A percentile compares a stretch with the other conserved stretches of the same genome.
Evolutionary conservation across 345 rosid genomes (phyloP).

Genomic region (Hibiscus syriacus): DNA sequence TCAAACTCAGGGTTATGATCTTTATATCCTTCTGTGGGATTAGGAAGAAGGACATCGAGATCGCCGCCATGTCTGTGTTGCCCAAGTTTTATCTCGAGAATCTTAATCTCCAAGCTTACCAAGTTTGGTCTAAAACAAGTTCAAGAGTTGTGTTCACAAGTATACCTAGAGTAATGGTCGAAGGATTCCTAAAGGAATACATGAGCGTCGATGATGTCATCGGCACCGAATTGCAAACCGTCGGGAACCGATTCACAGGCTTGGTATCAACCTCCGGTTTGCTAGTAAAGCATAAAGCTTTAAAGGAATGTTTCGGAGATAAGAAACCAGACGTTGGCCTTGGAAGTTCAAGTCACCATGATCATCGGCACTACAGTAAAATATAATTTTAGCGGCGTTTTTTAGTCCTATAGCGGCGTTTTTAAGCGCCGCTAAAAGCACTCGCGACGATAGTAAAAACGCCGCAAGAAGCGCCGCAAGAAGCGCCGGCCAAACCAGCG

Average conservation of each 20-base stretch:
- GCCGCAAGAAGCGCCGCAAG: too few species aligned
- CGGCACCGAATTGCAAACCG: constrained; percentile 61
- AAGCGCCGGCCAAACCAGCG: too few species aligned
- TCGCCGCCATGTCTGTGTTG: constrained; percentile 66
- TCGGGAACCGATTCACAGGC: constrained; percentile 53
- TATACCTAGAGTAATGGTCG: constrained; percentile 79
- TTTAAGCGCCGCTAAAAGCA: too few species aligned
- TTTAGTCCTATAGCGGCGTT: too few species aligned
- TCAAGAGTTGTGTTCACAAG: constrained; percentile 58
- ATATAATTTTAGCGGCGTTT: too few species aligned
- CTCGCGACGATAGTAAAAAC: too few species aligned
- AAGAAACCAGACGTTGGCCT: constrained; percentile 54
- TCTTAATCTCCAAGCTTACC: constrained; percentile 49
- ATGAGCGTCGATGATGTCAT: constrained; percentile 50
- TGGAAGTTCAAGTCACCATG: constrained; percentile 51
- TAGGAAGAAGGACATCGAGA: constrained; percentile 43
- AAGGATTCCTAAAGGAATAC: constrained; percentile 62
- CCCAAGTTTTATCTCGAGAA: constrained; percentile 91
- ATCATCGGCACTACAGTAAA: too few species aligned
- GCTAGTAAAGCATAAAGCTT: constrained; percentile 49
- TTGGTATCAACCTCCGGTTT: constrained; percentile 54
- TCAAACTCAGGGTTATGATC: constrained; percentile 45
- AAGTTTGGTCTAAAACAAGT: constrained; percentile 34
- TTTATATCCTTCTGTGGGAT: constrained; percentile 79
- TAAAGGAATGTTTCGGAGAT: constrained; percentile 50